Evolutionary conservation across 257 asterid genomes (phyloP).

Genomic region (Avicennia marina): DNA sequence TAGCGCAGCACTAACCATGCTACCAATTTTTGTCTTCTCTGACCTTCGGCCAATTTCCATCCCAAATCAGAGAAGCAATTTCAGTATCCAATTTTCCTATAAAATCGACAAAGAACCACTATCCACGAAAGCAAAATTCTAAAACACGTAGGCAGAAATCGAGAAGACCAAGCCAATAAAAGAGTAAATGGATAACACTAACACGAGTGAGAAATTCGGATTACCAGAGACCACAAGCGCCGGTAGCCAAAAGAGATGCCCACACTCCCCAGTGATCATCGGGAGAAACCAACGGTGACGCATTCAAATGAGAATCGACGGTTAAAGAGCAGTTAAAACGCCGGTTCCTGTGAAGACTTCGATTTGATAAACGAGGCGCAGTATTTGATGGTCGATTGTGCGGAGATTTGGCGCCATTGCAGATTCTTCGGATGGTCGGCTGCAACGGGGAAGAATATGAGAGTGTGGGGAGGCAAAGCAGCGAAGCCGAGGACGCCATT

Average conservation of each 20-base stretch:
- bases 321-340: neutral
- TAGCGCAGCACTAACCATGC: conserved; percentile 81
- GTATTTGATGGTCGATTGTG: too few relatives aligned
- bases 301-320: conserved; percentile 27
- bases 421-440: too few relatives aligned
- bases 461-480: too few relatives aligned
- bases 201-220: neutral
- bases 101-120: neutral
- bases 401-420: too few relatives aligned
- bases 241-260: conserved; percentile 68
- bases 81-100: neutral
- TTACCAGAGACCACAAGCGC: conserved; percentile 79
- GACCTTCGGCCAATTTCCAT: conserved; percentile 40
- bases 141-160: neutral
- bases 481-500: too few relatives aligned
- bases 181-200: neutral
- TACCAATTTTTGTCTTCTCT: conserved; percentile 81
- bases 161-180: neutral
- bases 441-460: too few relatives aligned
- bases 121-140: neutral
- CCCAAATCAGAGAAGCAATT: conserved; percentile 16
- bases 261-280: conserved; percentile 73
- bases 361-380: conserved; percentile 15
- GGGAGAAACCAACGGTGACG: conserved; percentile 55
- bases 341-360: conserved; percentile 3